phyloP scores from a whole-genome alignment of 1,284 basidiomycete genomes.

The Leccinum olivaceoglutinosum region DNA sequence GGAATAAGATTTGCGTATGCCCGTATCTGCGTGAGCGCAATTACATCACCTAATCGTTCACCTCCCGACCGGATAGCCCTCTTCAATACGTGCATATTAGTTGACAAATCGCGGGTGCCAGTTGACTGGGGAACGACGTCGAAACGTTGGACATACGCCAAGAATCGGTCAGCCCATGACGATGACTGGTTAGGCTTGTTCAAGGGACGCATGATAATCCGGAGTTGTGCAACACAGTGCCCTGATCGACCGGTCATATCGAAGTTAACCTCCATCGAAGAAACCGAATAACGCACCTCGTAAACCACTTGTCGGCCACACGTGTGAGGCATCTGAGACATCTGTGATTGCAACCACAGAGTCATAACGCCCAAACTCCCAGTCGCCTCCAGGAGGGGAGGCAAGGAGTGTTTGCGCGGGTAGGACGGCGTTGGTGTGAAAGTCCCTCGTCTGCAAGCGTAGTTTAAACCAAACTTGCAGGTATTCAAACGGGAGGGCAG shows the following conservation, averaged over 20 bases:
- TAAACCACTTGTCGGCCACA: background rate
- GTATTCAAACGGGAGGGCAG: background rate
- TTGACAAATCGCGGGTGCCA: background rate
- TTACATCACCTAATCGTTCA: background rate
- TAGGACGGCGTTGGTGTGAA: background rate
- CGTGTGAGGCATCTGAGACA: background rate
- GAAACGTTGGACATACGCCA: background rate
- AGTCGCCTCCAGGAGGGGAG: background rate
- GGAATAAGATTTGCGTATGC: background rate
- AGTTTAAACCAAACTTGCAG: background rate
- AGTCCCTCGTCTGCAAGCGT: background rate
- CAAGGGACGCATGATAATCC: background rate
- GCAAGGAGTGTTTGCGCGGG: background rate
- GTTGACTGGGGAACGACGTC: background rate
- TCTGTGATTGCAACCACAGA: background rate
- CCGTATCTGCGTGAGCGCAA: background rate
- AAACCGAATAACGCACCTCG: background rate
- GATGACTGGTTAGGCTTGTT: background rate
- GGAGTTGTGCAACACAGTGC: background rate
- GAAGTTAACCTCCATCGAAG: background rate
- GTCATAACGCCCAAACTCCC: background rate
- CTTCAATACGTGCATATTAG: background rate
- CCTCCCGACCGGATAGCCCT: background rate
- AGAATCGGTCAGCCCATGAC: background rate
- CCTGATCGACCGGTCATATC: background rate